A percentile compares a stretch with the other conserved stretches of the same genome.
Evolutionary conservation across 108 stramenopile genomes (phyloP).

Genomic region (Bacterosira constricta): DNA sequence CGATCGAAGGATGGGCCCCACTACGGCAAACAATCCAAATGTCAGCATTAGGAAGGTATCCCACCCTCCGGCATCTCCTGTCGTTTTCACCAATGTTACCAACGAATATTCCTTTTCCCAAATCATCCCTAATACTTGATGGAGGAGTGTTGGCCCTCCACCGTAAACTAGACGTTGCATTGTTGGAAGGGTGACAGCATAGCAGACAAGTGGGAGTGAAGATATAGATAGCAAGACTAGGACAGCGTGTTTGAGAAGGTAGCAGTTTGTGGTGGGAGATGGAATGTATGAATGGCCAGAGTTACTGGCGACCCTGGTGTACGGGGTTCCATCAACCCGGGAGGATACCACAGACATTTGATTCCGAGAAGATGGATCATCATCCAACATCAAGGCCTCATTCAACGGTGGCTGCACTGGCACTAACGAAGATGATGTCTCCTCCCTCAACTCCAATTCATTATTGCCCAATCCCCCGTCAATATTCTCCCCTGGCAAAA

Average conservation of each 20-base stretch:
- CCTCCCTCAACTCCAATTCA: constrained; percentile 22
- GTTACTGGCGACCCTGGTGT: background rate
- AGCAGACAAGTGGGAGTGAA: constrained; percentile 44
- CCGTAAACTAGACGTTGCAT: constrained; percentile 83
- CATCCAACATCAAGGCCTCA: background rate
- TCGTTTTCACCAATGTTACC: constrained; percentile 66
- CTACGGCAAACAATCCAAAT: constrained; percentile 63
- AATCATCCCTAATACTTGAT: constrained; percentile 76
- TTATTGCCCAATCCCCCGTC: background rate
- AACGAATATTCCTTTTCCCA: constrained; percentile 75
- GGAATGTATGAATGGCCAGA: constrained; percentile 3
- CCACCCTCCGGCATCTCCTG: constrained; percentile 84
- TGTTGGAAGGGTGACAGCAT: constrained; percentile 62
- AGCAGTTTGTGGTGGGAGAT: constrained; percentile 44
- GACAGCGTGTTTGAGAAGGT: constrained; percentile 32
- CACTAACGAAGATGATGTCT: background rate
- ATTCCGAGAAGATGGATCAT: background rate
- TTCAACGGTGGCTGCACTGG: background rate
- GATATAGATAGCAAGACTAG: constrained; percentile 27
- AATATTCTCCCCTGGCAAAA: background rate
- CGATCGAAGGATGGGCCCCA: constrained; percentile 53
- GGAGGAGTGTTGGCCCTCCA: constrained; percentile 69
- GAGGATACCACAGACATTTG: background rate
- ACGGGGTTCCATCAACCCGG: background rate
- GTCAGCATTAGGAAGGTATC: constrained; percentile 84